Conservation (phyloP, 2,329 filamentous ascomycete genomes). For the Penicillium brevicompactum region DNA sequence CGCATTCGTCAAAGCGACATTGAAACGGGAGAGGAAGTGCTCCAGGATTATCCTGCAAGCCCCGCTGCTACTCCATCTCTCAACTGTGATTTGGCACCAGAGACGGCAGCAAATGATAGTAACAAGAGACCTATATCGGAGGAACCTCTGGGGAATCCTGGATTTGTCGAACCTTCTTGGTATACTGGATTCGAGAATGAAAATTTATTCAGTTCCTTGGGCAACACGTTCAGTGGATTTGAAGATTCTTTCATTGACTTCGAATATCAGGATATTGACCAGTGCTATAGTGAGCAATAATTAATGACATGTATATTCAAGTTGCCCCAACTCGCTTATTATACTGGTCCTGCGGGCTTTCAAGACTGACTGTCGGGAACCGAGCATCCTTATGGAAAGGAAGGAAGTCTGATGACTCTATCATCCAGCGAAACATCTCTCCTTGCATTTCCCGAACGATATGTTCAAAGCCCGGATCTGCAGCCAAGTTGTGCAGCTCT, state of each 20-base stretch:
- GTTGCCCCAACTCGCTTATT: not conserved
- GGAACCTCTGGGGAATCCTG: not conserved
- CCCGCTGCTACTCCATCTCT: not conserved
- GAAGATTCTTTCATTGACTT: not conserved
- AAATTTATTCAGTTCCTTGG: not conserved
- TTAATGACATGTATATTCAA: not conserved
- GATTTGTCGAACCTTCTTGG: not conserved
- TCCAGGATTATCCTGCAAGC: not conserved
- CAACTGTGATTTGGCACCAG: not conserved
- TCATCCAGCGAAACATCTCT: constrained; percentile 43
- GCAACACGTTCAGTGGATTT: not conserved
- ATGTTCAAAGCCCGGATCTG: constrained; percentile 7
- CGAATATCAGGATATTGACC: not conserved
- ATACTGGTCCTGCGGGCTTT: constrained; percentile 27
- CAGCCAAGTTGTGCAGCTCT: constrained; percentile 28
- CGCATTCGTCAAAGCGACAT: not conserved
- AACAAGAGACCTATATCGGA: not conserved
- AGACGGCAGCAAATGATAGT: not conserved
- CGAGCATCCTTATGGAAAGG: constrained; percentile 39
- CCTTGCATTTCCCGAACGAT: constrained; percentile 31
- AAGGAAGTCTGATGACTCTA: constrained; percentile 39
- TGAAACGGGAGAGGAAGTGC: not conserved
- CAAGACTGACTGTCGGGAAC: constrained; percentile 39
- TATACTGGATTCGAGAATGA: not conserved
- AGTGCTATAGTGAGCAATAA: not conserved